These are phyloP conservation scores for Nepenthes gracilis DNA, from an alignment of 148 eudicot genomes.

Conservation along the genomic window DNA sequence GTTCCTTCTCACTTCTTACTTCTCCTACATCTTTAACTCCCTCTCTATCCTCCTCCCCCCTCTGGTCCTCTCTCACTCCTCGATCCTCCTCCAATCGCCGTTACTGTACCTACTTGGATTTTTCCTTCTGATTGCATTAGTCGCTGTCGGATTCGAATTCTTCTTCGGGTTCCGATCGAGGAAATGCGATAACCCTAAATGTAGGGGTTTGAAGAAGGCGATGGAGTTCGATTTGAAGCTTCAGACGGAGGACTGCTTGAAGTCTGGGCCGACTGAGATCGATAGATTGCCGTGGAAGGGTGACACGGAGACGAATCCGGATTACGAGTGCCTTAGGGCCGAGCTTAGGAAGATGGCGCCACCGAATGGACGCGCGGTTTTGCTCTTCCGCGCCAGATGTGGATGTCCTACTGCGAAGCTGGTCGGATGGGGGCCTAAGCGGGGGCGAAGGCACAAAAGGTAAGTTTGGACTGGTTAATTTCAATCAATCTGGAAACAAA, in stretches of 20 bases:
- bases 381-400: constrained; percentile 65
- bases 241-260: constrained; percentile 60
- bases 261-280: constrained; percentile 16
- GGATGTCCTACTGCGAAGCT: constrained; percentile 82
- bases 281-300: constrained; percentile 93
- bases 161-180: constrained; percentile 33
- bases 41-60: constrained; percentile 50
- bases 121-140: constrained; percentile 8
- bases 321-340: constrained; percentile 72
- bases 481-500: no score
- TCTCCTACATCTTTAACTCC: constrained; percentile 53
- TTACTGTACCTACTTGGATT: constrained; percentile 14
- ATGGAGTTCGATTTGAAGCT: constrained; percentile 89
- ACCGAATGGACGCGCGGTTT: constrained; percentile 71
- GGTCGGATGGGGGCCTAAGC: constrained; percentile 70
- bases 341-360: constrained; percentile 96
- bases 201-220: constrained; percentile 65
- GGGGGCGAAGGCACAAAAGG: constrained; percentile 68
- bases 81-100: constrained; percentile 9
- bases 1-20: constrained; percentile 58
- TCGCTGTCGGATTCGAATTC: constrained; percentile 17
- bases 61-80: constrained; percentile 9
- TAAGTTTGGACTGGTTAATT: constrained; percentile 16
- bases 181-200: constrained; percentile 38
- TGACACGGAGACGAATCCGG: constrained; percentile 60